phyloP scores from a whole-genome alignment of 2,329 filamentous ascomycete genomes.

The Colletotrichum theobromicola region DNA sequence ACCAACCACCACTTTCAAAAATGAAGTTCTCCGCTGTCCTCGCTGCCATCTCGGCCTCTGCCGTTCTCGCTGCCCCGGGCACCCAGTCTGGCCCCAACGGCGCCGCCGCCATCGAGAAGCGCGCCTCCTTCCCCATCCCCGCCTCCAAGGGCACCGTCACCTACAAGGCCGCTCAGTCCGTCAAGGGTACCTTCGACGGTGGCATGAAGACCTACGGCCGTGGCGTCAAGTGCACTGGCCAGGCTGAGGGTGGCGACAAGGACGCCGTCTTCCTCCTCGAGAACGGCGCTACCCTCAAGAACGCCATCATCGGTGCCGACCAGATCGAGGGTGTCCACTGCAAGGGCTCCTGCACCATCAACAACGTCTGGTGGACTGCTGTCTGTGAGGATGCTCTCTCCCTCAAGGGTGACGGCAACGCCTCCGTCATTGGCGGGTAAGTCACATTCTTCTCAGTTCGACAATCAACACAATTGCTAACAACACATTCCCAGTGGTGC shows the following conservation, averaged over 20 bases:
- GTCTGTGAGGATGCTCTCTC: conserved; percentile 41
- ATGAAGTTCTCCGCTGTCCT: conserved; percentile 29
- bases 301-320: conserved; percentile 50
- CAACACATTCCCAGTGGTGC: conserved; percentile 1
- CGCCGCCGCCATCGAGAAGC: conserved; percentile 22
- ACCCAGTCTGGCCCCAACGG: conserved; percentile 12
- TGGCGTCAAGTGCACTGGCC: conserved; percentile 43
- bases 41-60: conserved; percentile 24
- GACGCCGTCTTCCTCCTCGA: conserved; percentile 49
- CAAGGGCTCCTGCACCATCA: conserved; percentile 44
- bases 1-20: conserved; percentile 20
- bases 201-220: conserved; percentile 40
- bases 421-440: conserved; percentile 15
- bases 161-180: conserved; percentile 22
- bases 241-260: conserved; percentile 47
- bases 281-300: conserved; percentile 46
- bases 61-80: conserved; percentile 24
- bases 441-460: background rate
- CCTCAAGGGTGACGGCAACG: conserved; percentile 22
- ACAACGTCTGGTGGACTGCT: conserved; percentile 55
- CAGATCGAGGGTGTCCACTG: conserved; percentile 54
- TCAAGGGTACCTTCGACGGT: conserved; percentile 32
- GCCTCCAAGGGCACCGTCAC: conserved; percentile 31
- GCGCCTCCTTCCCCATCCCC: conserved; percentile 31
- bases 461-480: background rate